phyloP scores from a whole-genome alignment of 495 filamentous ascomycete genomes.

The Talaromyces stipitatus region DNA sequence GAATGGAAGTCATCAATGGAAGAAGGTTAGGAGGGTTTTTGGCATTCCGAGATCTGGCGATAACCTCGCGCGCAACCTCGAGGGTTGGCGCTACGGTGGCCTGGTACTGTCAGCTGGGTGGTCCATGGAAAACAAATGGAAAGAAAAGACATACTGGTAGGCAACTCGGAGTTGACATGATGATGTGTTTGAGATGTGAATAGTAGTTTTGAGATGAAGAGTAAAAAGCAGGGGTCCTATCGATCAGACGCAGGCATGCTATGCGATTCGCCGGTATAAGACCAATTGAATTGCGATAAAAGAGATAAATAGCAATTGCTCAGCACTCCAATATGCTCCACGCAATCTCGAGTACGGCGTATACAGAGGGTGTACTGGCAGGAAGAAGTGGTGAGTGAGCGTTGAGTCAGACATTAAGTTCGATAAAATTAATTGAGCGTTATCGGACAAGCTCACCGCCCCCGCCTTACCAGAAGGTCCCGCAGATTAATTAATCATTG shows the following conservation, averaged over 20 bases:
- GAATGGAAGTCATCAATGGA: constrained; percentile 76
- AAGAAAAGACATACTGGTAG: neutral
- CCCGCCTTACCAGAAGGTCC: neutral
- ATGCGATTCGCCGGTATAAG: neutral
- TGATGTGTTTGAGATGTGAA: neutral
- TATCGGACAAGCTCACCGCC: neutral
- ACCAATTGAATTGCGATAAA: neutral
- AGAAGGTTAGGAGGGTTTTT: constrained; percentile 70
- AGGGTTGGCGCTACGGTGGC: constrained; percentile 32
- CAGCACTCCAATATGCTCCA: no score
- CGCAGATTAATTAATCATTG: neutral
- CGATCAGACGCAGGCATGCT: neutral
- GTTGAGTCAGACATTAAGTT: neutral
- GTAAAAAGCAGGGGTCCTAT: neutral
- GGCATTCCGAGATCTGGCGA: constrained; percentile 39
- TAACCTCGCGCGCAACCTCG: constrained; percentile 40
- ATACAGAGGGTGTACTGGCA: no score
- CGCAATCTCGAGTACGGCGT: no score
- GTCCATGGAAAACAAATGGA: neutral
- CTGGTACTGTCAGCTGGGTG: constrained; percentile 12
- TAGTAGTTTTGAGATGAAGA: neutral
- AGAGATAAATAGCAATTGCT: neutral
- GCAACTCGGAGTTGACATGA: neutral
- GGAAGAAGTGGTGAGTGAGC: neutral
- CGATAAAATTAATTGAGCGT: neutral